Base-by-base conservation (phyloP, 371 early-diverging fungal genomes). In the Mortierella sp. region DNA sequence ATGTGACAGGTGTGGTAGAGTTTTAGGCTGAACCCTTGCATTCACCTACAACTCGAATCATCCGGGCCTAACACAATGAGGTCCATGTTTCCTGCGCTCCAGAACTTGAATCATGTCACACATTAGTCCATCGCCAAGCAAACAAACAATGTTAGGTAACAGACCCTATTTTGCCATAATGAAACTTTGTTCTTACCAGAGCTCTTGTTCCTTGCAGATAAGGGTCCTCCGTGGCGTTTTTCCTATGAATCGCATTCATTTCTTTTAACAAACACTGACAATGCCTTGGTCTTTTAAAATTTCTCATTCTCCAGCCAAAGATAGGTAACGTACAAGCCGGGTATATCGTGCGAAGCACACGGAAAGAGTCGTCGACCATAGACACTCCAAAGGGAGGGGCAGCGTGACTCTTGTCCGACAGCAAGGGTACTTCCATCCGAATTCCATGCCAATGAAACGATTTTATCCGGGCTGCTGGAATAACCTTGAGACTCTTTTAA, bases 311-410 rank as follows among this genome's bases (percentile, higher is more conserved):
- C n/a, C 13, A 24, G 8, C 1, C 14, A 8, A 52, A 23, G n/a
- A 24, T 1, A 28, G 23, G 12, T 6, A n/a, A 45, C 64, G 58
- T 66, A 64, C 69, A 72, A 28, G 28, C 34, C 52, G 13, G 78
- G 68, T n/a, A 82, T 79, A 64, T 87, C 88, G 46, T 88, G 87
- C 2, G 81, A 66, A 12, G 81, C 72, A 0, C 90, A 84, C 31
- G 87, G 82, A 54, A 87, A 86, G 7, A 95, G 64, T n/a, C 90
- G 71, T 3, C 84, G 78, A 8, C 95, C 95, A 71, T 87, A 95
- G 2, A 90, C 90, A 81, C 92, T 93, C 93, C 93, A 94, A 4
- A 93, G 78, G 2, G 91, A 83, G 19, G 93, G 61, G 16, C 95
- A 90, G 31, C 85, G 86, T 47, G 71, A 57, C 31, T 69, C 78